A percentile compares a stretch with the other conserved stretches of the same genome.
Evolutionary conservation across 345 rosid species (phyloP).

Genomic region (Camelina sativa): DNA sequence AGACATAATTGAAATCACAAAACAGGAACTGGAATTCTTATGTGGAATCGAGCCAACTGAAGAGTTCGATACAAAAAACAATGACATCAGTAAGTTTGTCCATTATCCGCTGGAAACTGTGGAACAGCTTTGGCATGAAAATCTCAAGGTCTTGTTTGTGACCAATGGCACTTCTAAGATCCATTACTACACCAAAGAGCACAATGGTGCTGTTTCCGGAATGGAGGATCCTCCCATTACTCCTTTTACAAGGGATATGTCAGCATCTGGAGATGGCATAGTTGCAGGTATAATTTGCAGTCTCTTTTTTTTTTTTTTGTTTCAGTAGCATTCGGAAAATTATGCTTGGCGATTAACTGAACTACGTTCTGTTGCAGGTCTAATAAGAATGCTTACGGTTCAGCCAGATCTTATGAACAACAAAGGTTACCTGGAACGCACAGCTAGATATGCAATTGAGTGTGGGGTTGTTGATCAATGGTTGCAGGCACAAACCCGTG

Average conservation of each 20-base stretch:
- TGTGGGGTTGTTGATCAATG: slow-evolving; percentile 90
- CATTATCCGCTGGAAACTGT: slow-evolving; percentile 69
- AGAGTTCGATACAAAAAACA: slow-evolving; percentile 73
- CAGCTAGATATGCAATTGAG: slow-evolving; percentile 73
- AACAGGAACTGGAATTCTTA: slow-evolving; percentile 89
- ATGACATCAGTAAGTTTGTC: slow-evolving; percentile 65
- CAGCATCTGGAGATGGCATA: slow-evolving; percentile 93
- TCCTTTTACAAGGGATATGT: slow-evolving; percentile 83
- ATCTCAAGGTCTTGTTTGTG: slow-evolving; percentile 76
- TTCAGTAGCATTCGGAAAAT: background rate
- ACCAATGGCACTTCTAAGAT: slow-evolving; percentile 93
- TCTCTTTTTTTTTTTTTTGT: background rate
- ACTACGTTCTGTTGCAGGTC: slow-evolving; percentile 52
- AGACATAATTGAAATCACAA: slow-evolving; percentile 75
- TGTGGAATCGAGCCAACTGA: slow-evolving; percentile 70
- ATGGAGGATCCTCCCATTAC: slow-evolving; percentile 85
- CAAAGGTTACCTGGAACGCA: slow-evolving; percentile 63
- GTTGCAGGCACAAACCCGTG: slow-evolving; percentile 61
- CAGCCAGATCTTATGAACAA: slow-evolving; percentile 71
- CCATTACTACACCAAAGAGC: slow-evolving; percentile 83
- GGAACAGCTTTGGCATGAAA: slow-evolving; percentile 81
- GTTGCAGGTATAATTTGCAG: slow-evolving; percentile 65
- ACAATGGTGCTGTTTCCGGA: slow-evolving; percentile 72
- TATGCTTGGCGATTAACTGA: slow-evolving; percentile 7
- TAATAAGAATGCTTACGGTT: slow-evolving; percentile 82